Base-by-base conservation (phyloP, 2,329 filamentous ascomycete species). In the Colletotrichum musicola region DNA sequence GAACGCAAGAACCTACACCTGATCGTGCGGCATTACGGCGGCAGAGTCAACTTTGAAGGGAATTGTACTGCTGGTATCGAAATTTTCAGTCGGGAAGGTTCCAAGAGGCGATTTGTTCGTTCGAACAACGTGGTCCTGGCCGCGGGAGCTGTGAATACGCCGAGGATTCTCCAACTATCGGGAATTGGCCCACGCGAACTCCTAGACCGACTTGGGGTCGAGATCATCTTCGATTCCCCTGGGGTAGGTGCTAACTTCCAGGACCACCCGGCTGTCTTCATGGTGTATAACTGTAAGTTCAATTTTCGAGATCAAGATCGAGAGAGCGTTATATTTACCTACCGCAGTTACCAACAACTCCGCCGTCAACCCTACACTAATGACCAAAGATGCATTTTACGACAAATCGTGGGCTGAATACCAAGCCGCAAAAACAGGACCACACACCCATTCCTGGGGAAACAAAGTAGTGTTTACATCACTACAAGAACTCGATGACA, bases 161-260 rank as follows among this genome's bases (percentile, higher is more conserved):
- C 87, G 1, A 83, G 87, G 42, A 75, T 90, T 1, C 82, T 91
- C 4, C 87, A 88, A 72, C 81, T 88, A 1, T 86, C 82, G 16
- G 88, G 88, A 16, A 80, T 90, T 22, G 88, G 88, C 0, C 83
- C 84, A 0, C 72, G 71, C 16, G 72, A 72, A 2, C 73, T 82
- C 13, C 74, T 83, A 6, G 69, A 73, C n/a, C 68, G 73, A 27
- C 77, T 85, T 67, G 78, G 80, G 6, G 89, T 90, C 64, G 76
- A 81, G 0, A 81, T 89, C 2, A 73, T 88, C 51, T 79, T 82
- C 1, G 84, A 91, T 71, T 81, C 89, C 1, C 89, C 88, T 0
- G 87, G 63, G 12, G 73, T 75, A 6, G 70, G 71, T 5, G 58
- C 55, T 27, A 81, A 81, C 69, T 77, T 81, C 38, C 79, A 81